Conservation (phyloP, 2,329 filamentous ascomycete species). For the Tolypocladium ophioglossoides region DNA sequence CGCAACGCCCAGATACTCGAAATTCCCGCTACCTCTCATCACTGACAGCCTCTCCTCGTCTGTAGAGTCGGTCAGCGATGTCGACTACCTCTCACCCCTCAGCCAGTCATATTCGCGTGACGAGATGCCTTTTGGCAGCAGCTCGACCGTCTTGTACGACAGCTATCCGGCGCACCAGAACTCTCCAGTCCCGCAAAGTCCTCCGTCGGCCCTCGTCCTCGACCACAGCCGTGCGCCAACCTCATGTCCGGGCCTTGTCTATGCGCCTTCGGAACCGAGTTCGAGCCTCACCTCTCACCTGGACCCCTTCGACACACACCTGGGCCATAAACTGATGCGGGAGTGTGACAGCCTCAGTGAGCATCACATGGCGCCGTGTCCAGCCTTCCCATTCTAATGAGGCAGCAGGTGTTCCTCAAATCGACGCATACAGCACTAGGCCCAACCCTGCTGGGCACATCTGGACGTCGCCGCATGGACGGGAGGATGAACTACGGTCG, state of each 20-base stretch:
- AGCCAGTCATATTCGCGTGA: slow-evolving; percentile 47
- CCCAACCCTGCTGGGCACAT: slow-evolving; percentile 35
- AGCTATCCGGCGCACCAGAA: slow-evolving; percentile 37
- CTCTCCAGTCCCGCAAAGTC: slow-evolving; percentile 45
- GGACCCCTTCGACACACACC: slow-evolving; percentile 45
- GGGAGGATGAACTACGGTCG: slow-evolving; percentile 33
- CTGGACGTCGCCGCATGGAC: slow-evolving; percentile 31
- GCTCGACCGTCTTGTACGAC: slow-evolving; percentile 47
- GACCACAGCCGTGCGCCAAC: slow-evolving; percentile 45
- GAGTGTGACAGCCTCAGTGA: slow-evolving; percentile 48
- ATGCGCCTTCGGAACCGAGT: slow-evolving; percentile 48
- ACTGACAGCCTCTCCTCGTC: slow-evolving; percentile 42
- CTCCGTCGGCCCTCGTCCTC: slow-evolving; percentile 42
- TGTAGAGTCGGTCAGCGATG: slow-evolving; percentile 50
- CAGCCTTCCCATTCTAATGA: slow-evolving; percentile 26
- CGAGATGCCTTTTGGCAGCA: slow-evolving; percentile 45
- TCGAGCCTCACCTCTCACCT: slow-evolving; percentile 51
- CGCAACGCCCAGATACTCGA: slow-evolving; percentile 28
- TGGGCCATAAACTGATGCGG: slow-evolving; percentile 41
- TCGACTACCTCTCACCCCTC: slow-evolving; percentile 52
- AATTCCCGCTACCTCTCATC: slow-evolving; percentile 34
- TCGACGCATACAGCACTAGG: slow-evolving; percentile 41
- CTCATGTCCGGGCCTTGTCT: slow-evolving; percentile 50
- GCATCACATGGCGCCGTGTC: slow-evolving; percentile 22
- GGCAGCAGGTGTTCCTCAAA: slow-evolving; percentile 38